Conservation (phyloP, 108 stramenopile species). For the Epithemia pelagica region DNA sequence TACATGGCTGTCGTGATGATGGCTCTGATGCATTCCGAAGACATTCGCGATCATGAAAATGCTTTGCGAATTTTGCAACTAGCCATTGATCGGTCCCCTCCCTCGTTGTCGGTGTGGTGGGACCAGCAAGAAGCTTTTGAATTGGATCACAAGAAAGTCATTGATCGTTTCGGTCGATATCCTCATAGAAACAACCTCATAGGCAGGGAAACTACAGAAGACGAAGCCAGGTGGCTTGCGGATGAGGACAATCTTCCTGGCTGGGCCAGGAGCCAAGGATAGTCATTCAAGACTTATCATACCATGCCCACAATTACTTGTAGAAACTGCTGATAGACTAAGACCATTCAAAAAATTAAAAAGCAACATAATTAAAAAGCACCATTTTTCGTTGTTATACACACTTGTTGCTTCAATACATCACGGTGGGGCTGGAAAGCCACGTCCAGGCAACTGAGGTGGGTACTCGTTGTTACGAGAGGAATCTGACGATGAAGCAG, state of each 20-base stretch:
- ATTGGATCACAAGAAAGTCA: conserved; percentile 41
- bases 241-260: conserved; percentile 30
- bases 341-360: no score
- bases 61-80: background rate
- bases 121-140: conserved; percentile 11
- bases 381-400: no score
- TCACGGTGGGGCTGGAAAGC: no score
- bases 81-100: background rate
- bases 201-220: conserved; percentile 39
- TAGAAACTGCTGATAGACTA: no score
- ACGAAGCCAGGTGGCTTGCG: conserved; percentile 47
- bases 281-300: no score
- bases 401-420: no score
- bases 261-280: conserved; percentile 34
- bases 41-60: conserved; percentile 22
- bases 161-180: conserved; percentile 70
- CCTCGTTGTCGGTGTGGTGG: background rate
- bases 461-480: no score
- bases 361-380: no score
- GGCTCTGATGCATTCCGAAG: conserved; percentile 57
- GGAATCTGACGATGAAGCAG: no score
- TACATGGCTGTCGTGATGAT: conserved; percentile 27
- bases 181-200: conserved; percentile 55
- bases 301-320: no score
- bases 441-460: no score